These are phyloP conservation scores for Talaromyces wortmannii DNA, from an alignment of 495 filamentous ascomycete genomes.

Conservation along the genomic window DNA sequence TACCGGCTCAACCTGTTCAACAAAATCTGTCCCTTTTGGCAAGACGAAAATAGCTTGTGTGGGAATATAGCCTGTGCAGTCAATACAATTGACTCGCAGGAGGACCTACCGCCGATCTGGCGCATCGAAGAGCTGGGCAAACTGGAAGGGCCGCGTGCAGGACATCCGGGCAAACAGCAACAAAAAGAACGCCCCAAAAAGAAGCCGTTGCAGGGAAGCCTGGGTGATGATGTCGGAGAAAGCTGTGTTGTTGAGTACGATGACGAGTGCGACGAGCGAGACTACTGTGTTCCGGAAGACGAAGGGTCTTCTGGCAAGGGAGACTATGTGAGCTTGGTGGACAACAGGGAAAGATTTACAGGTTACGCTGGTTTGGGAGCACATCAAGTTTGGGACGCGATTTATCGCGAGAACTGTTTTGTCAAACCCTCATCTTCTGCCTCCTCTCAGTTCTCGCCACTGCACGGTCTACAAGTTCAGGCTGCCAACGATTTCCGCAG, in stretches of 20 bases:
- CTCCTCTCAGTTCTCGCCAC: conserved; percentile 19
- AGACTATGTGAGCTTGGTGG: conserved; percentile 90
- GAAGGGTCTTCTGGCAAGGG: conserved; percentile 80
- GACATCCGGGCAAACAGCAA: conserved; percentile 70
- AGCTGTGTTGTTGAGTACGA: conserved; percentile 96
- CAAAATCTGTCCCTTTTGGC: conserved; percentile 94
- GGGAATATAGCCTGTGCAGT: conserved; percentile 97
- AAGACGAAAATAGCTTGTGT: conserved; percentile 87
- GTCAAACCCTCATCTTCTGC: conserved; percentile 51
- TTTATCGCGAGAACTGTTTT: conserved; percentile 97
- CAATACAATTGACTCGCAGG: conserved; percentile 92
- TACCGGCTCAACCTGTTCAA: conserved; percentile 96
- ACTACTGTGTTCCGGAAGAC: conserved; percentile 96
- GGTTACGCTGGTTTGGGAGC: conserved; percentile 82
- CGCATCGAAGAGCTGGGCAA: conserved; percentile 87
- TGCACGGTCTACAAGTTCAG: conserved; percentile 36
- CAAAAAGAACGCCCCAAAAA: conserved; percentile 60
- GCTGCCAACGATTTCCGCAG: conserved; percentile 80
- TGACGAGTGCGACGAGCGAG: conserved; percentile 93
- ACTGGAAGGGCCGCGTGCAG: conserved; percentile 83
- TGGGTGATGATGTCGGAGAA: conserved; percentile 85
- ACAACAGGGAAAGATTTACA: conserved; percentile 93
- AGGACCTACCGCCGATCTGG: conserved; percentile 89
- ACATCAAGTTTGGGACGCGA: conserved; percentile 88
- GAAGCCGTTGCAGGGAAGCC: conserved; percentile 69